Percentiles rank a stretch among this genome's conserved stretches.
Conservation (phyloP, 2,329 filamentous ascomycete genomes). For the Xylaria digitata region DNA sequence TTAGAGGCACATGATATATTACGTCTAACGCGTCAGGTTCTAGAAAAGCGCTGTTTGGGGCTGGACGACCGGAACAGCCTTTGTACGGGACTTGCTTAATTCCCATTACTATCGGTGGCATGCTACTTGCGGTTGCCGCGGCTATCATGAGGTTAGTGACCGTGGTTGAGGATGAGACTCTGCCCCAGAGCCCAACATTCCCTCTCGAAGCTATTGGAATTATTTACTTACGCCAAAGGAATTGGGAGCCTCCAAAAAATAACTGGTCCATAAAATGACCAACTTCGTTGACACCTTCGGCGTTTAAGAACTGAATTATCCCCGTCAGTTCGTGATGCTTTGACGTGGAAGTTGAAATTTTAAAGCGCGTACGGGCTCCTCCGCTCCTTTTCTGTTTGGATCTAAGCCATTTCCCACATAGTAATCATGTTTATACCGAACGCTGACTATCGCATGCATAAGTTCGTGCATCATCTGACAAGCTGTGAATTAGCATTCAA, state of each 20-base stretch:
- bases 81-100: too few relatives aligned
- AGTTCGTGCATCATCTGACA: slow-evolving; percentile 27
- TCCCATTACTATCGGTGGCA: too few relatives aligned
- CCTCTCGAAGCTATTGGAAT: background rate
- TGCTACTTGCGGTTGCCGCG: background rate
- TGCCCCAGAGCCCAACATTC: too few relatives aligned
- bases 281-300: background rate
- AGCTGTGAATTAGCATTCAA: background rate
- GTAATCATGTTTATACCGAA: background rate
- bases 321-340: background rate
- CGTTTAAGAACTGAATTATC: slow-evolving; percentile 14
- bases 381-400: background rate
- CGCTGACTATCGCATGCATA: background rate
- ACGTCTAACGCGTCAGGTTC: background rate
- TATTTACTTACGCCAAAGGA: background rate
- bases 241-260: slow-evolving; percentile 3
- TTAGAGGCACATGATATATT: background rate
- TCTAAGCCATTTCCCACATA: slow-evolving; percentile 5
- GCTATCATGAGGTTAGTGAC: background rate
- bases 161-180: too few relatives aligned
- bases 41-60: background rate
- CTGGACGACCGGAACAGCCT: too few relatives aligned
- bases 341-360: background rate
- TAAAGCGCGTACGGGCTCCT: slow-evolving; percentile 4
- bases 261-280: slow-evolving; percentile 18